phyloP scores from a whole-genome alignment of 108 stramenopile genomes.

The Cyclostephanos tholiformis region DNA sequence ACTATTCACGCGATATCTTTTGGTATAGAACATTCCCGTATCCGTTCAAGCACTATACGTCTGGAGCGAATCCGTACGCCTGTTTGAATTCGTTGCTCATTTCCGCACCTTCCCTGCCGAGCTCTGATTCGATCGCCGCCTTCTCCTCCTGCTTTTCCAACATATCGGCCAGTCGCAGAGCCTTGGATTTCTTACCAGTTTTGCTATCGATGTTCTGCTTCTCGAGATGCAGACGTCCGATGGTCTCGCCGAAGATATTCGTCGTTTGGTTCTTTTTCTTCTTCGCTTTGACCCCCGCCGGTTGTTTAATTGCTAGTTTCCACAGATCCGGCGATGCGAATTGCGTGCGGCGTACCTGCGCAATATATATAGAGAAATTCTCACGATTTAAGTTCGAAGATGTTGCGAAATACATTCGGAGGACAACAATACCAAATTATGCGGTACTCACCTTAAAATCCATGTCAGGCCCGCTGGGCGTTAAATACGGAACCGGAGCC shows the following conservation, averaged over 20 bases:
- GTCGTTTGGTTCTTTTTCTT: conserved; percentile 94
- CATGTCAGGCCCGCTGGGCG: conserved; percentile 94
- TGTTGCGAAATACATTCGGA: background rate
- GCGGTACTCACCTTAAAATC: conserved; percentile 71
- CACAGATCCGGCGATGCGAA: conserved; percentile 92
- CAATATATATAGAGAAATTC: background rate
- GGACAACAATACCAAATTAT: background rate
- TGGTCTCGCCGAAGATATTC: conserved; percentile 94
- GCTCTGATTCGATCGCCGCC: conserved; percentile 76
- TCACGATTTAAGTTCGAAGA: background rate
- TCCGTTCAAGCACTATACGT: conserved; percentile 20
- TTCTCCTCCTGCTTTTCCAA: conserved; percentile 69
- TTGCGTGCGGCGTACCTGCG: conserved; percentile 78
- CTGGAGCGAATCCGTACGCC: conserved; percentile 66
- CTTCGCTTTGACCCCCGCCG: conserved; percentile 55
- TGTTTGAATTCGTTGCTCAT: conserved; percentile 74
- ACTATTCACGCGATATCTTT: background rate
- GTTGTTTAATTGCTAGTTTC: conserved; percentile 91
- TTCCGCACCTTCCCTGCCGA: conserved; percentile 67
- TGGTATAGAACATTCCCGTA: background rate
- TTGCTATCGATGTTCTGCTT: conserved; percentile 92
- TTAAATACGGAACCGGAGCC: conserved; percentile 83
- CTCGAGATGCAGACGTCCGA: conserved; percentile 96
- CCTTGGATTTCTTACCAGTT: conserved; percentile 84
- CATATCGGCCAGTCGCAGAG: conserved; percentile 83